Conservation (phyloP, 2,329 filamentous ascomycete genomes). For the Myriosclerotinia duriaeana region DNA sequence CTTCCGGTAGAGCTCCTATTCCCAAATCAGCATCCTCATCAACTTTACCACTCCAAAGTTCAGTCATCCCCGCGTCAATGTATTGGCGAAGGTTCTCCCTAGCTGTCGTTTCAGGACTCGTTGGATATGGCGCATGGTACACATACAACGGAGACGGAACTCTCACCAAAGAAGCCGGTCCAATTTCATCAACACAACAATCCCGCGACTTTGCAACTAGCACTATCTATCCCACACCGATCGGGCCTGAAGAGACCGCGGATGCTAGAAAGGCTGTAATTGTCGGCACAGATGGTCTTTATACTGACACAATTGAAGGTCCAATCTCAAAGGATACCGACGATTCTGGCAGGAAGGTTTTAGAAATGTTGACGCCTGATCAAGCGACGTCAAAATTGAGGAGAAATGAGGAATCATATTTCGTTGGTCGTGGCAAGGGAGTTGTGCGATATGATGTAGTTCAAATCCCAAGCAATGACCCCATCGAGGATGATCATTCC, state of each 20-base stretch:
- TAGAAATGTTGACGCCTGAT: slow-evolving; percentile 95
- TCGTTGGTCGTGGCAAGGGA: slow-evolving; percentile 83
- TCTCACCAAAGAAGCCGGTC: slow-evolving; percentile 16
- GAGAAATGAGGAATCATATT: slow-evolving; percentile 86
- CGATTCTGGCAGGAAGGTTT: slow-evolving; percentile 77
- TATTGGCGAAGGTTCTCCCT: slow-evolving; percentile 67
- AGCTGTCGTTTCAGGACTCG: slow-evolving; percentile 66
- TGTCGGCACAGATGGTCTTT: slow-evolving; percentile 86
- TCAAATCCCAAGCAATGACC: slow-evolving; percentile 92
- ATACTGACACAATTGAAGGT: slow-evolving; percentile 80
- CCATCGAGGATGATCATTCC: slow-evolving; percentile 96
- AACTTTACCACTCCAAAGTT: slow-evolving; percentile 32
- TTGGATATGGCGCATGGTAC: slow-evolving; percentile 75
- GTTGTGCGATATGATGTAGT: slow-evolving; percentile 94
- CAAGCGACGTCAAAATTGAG: slow-evolving; percentile 89
- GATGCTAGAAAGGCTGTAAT: slow-evolving; percentile 69
- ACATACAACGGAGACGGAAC: slow-evolving; percentile 53
- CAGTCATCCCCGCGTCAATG: slow-evolving; percentile 57
- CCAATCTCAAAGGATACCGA: slow-evolving; percentile 87
- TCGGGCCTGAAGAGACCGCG: slow-evolving; percentile 25
- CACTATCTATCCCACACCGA: slow-evolving; percentile 30
- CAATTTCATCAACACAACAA: slow-evolving; percentile 35
- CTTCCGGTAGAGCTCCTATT: slow-evolving; percentile 37
- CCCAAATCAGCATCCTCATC: slow-evolving; percentile 26
- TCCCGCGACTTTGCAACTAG: slow-evolving; percentile 33